Percentiles rank a stretch among this genome's conserved stretches.
Evolutionary conservation across 2,329 filamentous ascomycete genomes (phyloP).

Genomic region (Aspergillus glaucus): DNA sequence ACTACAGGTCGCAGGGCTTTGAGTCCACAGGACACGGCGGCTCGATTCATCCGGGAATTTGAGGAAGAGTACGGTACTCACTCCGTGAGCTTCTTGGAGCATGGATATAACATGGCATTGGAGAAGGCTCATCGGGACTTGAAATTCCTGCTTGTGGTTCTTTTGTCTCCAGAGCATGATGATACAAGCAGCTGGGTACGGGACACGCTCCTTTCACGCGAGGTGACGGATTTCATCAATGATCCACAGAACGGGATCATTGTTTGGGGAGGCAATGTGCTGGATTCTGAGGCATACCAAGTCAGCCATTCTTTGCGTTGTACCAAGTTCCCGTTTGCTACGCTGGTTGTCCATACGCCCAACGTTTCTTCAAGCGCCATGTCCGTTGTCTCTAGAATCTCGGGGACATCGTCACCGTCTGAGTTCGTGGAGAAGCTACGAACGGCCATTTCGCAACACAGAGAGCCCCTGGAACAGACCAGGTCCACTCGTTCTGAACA

Average conservation of each 20-base stretch:
- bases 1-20: conserved; percentile 67
- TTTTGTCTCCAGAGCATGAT: conserved; percentile 90
- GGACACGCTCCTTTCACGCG: conserved; percentile 70
- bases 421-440: conserved; percentile 73
- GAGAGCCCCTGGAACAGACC: conserved; percentile 66
- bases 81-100: conserved; percentile 70
- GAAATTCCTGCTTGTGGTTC: conserved; percentile 81
- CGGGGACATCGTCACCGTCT: conserved; percentile 62
- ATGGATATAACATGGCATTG: conserved; percentile 84
- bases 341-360: conserved; percentile 79
- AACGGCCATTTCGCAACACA: conserved; percentile 66
- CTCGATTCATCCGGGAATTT: conserved; percentile 84
- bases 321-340: conserved; percentile 88
- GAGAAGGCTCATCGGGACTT: conserved; percentile 85
- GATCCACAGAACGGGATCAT: conserved; percentile 72
- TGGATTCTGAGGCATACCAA: conserved; percentile 91
- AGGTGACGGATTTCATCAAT: conserved; percentile 68
- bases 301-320: conserved; percentile 80
- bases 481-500: conserved; percentile 74
- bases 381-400: conserved; percentile 76
- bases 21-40: conserved; percentile 79
- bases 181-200: conserved; percentile 76
- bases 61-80: conserved; percentile 79
- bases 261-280: conserved; percentile 87
- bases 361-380: conserved; percentile 78